These are phyloP conservation scores for Ceratocystiopsis minuta DNA, from an alignment of 2,329 filamentous ascomycete genomes.

Conservation along the genomic window DNA sequence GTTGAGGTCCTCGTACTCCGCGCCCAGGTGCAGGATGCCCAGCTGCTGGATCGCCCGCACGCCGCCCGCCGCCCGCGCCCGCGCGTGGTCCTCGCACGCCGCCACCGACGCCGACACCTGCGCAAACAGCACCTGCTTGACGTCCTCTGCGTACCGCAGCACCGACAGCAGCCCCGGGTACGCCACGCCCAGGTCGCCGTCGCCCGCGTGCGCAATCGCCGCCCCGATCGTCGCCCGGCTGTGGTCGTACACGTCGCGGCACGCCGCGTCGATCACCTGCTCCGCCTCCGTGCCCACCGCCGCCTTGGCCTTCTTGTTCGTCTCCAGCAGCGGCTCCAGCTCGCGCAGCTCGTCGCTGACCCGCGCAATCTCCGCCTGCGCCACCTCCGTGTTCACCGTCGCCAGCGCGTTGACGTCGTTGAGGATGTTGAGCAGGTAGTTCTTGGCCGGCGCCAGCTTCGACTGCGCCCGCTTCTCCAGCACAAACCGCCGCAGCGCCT, in stretches of 20 bases:
- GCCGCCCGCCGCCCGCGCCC: slow-evolving; percentile 55
- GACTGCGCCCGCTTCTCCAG: slow-evolving; percentile 89
- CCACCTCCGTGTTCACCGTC: slow-evolving; percentile 72
- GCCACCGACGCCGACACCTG: slow-evolving; percentile 66
- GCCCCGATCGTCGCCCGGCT: slow-evolving; percentile 56
- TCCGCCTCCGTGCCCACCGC: slow-evolving; percentile 73
- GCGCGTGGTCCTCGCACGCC: slow-evolving; percentile 72
- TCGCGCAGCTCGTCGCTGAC: slow-evolving; percentile 65
- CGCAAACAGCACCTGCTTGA: slow-evolving; percentile 81
- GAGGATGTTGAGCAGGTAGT: slow-evolving; percentile 84
- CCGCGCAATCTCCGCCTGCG: slow-evolving; percentile 65
- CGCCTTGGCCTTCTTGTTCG: slow-evolving; percentile 60
- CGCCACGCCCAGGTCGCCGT: slow-evolving; percentile 59
- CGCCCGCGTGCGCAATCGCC: slow-evolving; percentile 62
- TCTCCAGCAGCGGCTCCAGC: slow-evolving; percentile 70
- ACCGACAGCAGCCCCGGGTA: slow-evolving; percentile 75
- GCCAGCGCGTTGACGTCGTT: slow-evolving; percentile 73
- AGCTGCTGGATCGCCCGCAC: slow-evolving; percentile 80
- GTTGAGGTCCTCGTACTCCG: slow-evolving; percentile 68
- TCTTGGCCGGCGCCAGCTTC: slow-evolving; percentile 88
- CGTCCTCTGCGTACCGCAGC: slow-evolving; percentile 83
- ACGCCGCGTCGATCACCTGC: slow-evolving; percentile 65
- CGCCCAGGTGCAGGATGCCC: slow-evolving; percentile 71
- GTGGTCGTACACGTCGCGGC: slow-evolving; percentile 68
- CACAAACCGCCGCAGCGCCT: slow-evolving; percentile 79